A percentile compares a stretch with the other conserved stretches of the same genome.
phyloP scores from a whole-genome alignment of 2,329 filamentous ascomycete species.

The Ploettnerulaceae sp. region DNA sequence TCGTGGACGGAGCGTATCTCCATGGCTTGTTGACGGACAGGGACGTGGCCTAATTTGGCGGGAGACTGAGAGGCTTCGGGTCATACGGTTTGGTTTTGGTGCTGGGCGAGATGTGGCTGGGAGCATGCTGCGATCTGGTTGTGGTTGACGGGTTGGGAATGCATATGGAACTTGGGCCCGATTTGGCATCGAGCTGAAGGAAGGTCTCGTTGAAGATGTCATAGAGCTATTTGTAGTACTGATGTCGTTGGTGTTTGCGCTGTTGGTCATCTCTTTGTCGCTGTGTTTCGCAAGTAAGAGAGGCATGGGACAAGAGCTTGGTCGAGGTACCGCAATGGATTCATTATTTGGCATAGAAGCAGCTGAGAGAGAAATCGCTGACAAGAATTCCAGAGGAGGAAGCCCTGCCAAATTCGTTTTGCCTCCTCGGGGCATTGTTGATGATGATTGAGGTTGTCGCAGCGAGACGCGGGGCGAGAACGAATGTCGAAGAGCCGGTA shows the following conservation, averaged over 20 bases:
- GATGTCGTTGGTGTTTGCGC: not conserved
- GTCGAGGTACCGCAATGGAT: not conserved
- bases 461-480: not conserved
- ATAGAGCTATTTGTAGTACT: not conserved
- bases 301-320: slow-evolving; percentile 2
- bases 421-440: not conserved
- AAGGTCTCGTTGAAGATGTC: not conserved
- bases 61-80: not conserved
- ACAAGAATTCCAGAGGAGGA: not conserved
- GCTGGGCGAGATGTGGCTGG: not conserved
- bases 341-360: not conserved
- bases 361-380: not conserved
- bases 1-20: not conserved
- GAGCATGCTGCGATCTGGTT: slow-evolving; percentile 1
- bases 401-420: not conserved
- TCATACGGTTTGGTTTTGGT: not conserved
- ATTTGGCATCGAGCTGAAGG: not conserved
- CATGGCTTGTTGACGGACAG: not conserved
- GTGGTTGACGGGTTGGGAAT: not conserved
- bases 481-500: not conserved
- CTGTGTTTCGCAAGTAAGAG: not conserved
- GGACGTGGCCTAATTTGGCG: not conserved
- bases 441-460: not conserved
- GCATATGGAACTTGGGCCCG: not conserved
- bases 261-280: too few species aligned